phyloP scores from a whole-genome alignment of 225 moss, liverwort and hornwort genomes.

The Physcomitrium patens region DNA sequence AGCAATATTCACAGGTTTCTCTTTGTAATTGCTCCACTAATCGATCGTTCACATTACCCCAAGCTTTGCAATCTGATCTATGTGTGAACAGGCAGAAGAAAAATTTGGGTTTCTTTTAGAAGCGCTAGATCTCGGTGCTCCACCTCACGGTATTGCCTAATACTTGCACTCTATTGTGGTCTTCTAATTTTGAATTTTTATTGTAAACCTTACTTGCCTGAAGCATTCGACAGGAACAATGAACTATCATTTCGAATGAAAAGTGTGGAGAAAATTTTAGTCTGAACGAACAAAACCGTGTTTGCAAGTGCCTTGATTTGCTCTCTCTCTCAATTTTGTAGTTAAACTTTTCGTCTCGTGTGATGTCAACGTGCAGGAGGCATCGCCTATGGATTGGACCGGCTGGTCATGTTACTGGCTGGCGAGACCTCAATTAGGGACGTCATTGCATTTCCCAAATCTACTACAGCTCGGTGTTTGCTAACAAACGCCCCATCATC shows the following conservation, averaged over 20 bases:
- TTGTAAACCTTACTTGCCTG: not conserved
- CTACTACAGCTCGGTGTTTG: constrained; percentile 84
- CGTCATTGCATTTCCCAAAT: constrained; percentile 97
- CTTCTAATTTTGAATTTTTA: not conserved
- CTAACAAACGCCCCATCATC: constrained; percentile 85
- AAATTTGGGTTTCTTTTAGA: constrained; percentile 97
- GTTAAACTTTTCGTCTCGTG: no score
- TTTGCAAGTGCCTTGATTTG: no score
- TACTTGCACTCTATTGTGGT: constrained; percentile 3
- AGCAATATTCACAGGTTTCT: not conserved
- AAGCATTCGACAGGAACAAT: no score
- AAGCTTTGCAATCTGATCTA: constrained; percentile 18
- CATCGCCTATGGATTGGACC: constrained; percentile 95
- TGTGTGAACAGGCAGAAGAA: constrained; percentile 73
- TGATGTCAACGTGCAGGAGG: constrained; percentile 64
- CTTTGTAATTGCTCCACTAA: not conserved
- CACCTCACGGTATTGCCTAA: constrained; percentile 80
- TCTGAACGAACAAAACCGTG: no score
- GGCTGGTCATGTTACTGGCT: constrained; percentile 94
- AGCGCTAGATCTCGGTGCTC: constrained; percentile 95
- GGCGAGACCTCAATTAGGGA: constrained; percentile 91
- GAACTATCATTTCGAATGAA: not conserved
- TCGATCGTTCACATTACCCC: not conserved
- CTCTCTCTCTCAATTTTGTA: no score
- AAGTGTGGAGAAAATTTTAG: not conserved